Conservation (phyloP, 2,329 filamentous ascomycete genomes). For the Neurospora sp. region DNA sequence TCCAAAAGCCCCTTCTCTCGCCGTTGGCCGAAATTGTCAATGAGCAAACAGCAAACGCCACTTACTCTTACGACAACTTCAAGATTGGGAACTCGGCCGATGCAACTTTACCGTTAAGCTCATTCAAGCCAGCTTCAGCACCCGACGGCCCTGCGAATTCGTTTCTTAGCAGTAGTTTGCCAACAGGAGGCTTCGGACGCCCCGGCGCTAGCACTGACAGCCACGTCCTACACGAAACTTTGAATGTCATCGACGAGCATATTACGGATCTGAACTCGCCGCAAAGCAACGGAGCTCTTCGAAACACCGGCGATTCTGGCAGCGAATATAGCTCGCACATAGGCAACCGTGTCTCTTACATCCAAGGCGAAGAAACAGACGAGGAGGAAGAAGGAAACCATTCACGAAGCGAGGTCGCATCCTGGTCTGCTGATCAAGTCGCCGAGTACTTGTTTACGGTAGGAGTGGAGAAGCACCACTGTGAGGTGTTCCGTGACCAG, state of each 20-base stretch:
- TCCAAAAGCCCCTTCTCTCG: constrained; percentile 17
- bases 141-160: constrained; percentile 20
- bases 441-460: constrained; percentile 79
- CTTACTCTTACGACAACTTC: constrained; percentile 8
- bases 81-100: constrained; percentile 21
- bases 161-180: constrained; percentile 20
- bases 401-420: constrained; percentile 60
- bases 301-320: constrained; percentile 62
- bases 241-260: constrained; percentile 20
- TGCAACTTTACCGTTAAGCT: constrained; percentile 32
- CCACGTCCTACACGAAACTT: constrained; percentile 20
- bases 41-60: constrained; percentile 11
- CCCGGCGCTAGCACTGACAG: constrained; percentile 41
- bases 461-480: constrained; percentile 82
- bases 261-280: constrained; percentile 25
- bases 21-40: constrained; percentile 20
- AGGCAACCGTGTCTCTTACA: constrained; percentile 74
- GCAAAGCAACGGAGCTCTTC: constrained; percentile 45
- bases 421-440: constrained; percentile 73
- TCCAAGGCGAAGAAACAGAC: constrained; percentile 89
- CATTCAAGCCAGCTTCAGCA: constrained; percentile 26
- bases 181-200: constrained; percentile 23
- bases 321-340: constrained; percentile 82
- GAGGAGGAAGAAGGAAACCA: constrained; percentile 74
- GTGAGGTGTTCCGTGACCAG: constrained; percentile 88